Percentiles rank a stretch among this genome's conserved stretches.
phyloP scores from a whole-genome alignment of 2,329 filamentous ascomycete species.

The Epichloe sibirici region DNA sequence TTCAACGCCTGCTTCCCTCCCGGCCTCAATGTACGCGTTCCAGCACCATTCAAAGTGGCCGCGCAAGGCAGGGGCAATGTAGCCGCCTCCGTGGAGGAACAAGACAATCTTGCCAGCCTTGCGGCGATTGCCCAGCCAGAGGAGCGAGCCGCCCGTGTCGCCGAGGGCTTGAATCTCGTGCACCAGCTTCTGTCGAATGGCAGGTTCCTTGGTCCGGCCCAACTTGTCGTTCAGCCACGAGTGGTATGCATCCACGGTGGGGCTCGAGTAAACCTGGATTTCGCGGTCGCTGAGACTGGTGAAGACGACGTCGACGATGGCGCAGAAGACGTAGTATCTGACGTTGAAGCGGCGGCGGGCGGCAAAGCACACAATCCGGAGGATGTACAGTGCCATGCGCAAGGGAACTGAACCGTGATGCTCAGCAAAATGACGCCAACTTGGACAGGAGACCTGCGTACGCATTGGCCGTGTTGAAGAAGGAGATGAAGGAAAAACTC shows the following conservation, averaged over 20 bases:
- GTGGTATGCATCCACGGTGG: constrained; percentile 12
- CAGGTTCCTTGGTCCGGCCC: constrained; percentile 3
- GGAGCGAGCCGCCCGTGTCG: constrained; percentile 9
- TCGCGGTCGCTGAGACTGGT: constrained; percentile 12
- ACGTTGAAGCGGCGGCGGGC: constrained; percentile 5
- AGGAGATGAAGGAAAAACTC: not conserved
- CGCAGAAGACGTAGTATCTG: constrained; percentile 8
- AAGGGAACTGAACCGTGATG: not conserved
- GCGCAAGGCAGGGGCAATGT: constrained; percentile 9
- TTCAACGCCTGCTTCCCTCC: constrained; percentile 12
- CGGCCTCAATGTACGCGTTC: constrained; percentile 14
- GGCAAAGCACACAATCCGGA: constrained; percentile 7
- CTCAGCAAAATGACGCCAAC: too few relatives aligned
- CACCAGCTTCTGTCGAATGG: constrained; percentile 8
- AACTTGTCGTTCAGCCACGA: constrained; percentile 13
- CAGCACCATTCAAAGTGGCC: constrained; percentile 18
- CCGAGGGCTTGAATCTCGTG: constrained; percentile 11
- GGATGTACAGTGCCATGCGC: constrained; percentile 2
- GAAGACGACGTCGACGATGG: constrained; percentile 9
- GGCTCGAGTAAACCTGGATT: constrained; percentile 11
- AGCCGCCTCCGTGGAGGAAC: constrained; percentile 19
- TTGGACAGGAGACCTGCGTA: too few relatives aligned
- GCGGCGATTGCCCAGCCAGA: constrained; percentile 17
- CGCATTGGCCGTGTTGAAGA: not conserved
- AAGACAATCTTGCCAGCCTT: constrained; percentile 17